Base-by-base conservation (phyloP, 2,329 filamentous ascomycete genomes). In the Didymellaceae sp. region DNA sequence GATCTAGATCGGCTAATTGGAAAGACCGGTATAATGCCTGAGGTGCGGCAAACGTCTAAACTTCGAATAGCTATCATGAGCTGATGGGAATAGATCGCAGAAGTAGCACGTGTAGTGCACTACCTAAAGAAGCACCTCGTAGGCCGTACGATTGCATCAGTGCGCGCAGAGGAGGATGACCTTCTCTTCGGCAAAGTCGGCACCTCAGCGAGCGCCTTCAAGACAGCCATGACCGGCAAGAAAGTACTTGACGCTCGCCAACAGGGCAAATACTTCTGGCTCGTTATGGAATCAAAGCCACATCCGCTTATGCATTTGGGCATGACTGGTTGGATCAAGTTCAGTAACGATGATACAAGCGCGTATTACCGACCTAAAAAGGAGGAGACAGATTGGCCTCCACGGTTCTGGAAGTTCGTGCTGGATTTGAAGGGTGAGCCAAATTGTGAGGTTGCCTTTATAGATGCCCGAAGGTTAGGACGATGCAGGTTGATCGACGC, bases 241-340 rank as follows among this genome's bases (percentile, higher is more conserved):
- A 90, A 85, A 66, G 85, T 88, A 24, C 63, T 82, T 31, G 82
- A 80, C 45, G 89, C 89, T 4, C 89, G 89, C 4, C 91, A 89
- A 52, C 94, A 97, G 71, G 94, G 94, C 8, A 99, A 97, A 81
- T 97, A 97, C 70, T 97, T 99, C 72, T 99, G 94, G 80, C 79
- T 97, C 17, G 86, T 90, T 28, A 89, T 90, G 83, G 82, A 83
- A 20, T 81, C 82, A 8, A 82, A 90, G 9, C 92, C 93, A 1
- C 94, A 97, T 74, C 84, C 89, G 0, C 84, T 97, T 22, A 91
- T 96, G 85, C 91, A 96, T 72, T 86, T 95, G 62, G 91, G 91
- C 32, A 83, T 74, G 73, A 64, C 69, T 13, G 86, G 94, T 6
- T 97, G 94, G 94, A 81, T 97, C 42, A 89, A 96, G 65, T 91